Conservation (phyloP, 306 rosid genomes). For the Lupinus albus region DNA sequence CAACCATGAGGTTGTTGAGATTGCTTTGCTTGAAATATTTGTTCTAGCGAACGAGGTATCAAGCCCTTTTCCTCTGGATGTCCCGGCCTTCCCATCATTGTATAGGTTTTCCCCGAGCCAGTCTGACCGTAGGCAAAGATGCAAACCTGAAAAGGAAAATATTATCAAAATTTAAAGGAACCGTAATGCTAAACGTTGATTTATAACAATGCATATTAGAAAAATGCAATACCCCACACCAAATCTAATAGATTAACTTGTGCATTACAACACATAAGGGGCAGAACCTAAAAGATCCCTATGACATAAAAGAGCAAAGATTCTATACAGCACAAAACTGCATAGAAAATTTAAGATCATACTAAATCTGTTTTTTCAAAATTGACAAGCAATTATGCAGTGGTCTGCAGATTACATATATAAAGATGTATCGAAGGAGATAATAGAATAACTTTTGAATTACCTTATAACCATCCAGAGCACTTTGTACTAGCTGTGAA, state of each 20-base stretch:
- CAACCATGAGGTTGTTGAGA: constrained; percentile 87
- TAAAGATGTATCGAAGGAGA: background rate
- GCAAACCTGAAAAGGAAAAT: constrained; percentile 73
- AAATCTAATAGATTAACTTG: constrained; percentile 7
- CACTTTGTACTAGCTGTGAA: constrained; percentile 98
- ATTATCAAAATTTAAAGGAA: constrained; percentile 29
- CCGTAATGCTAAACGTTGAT: background rate
- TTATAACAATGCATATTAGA: constrained; percentile 31
- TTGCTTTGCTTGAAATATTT: constrained; percentile 79
- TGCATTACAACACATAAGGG: background rate
- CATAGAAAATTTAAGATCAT: constrained; percentile 1
- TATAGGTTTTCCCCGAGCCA: constrained; percentile 95
- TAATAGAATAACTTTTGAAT: constrained; percentile 28
- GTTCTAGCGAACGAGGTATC: constrained; percentile 93
- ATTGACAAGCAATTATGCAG: background rate
- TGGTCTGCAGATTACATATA: background rate
- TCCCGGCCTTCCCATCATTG: constrained; percentile 98
- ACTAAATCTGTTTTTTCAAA: background rate
- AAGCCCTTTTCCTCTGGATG: constrained; percentile 76
- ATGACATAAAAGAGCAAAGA: background rate
- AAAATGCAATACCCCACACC: background rate
- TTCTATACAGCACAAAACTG: background rate
- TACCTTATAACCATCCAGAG: constrained; percentile 99
- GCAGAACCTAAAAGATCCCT: constrained; percentile 17
- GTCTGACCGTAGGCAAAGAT: constrained; percentile 98